A percentile compares a stretch with the other conserved stretches of the same genome.
Evolutionary conservation across 2,329 filamentous ascomycete genomes (phyloP).

Genomic region (Alternaria rosae): DNA sequence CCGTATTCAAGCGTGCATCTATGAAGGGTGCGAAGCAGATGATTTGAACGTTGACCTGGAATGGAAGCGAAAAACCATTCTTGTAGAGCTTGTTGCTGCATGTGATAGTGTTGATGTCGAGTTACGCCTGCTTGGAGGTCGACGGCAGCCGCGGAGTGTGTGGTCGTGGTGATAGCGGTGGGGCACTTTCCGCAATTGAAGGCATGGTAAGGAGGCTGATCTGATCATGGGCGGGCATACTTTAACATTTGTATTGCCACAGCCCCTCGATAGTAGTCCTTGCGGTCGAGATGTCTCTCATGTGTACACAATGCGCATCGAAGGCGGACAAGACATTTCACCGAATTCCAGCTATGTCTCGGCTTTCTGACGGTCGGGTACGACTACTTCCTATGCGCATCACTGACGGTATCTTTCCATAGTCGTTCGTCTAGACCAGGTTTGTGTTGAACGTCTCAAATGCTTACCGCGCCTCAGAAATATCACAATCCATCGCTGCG

Average conservation of each 20-base stretch:
- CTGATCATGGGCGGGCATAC: too few species aligned
- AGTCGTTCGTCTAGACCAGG: neutral
- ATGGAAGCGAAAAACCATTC: constrained; percentile 2
- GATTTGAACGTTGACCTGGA: neutral
- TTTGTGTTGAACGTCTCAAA: neutral
- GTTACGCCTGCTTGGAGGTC: neutral
- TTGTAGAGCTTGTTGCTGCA: neutral
- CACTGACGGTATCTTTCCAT: too few species aligned
- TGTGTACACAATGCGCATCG: neutral
- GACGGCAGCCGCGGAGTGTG: neutral
- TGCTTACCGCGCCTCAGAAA: neutral
- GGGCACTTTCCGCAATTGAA: too few species aligned
- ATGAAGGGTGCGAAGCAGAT: neutral
- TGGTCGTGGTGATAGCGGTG: too few species aligned
- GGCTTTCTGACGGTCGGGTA: neutral
- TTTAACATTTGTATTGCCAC: too few species aligned
- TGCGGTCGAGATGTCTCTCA: neutral
- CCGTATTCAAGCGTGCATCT: neutral
- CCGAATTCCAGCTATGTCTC: neutral
- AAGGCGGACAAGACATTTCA: neutral
- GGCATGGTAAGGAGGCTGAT: too few species aligned
- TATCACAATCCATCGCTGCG: neutral
- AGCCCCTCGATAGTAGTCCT: neutral
- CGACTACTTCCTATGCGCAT: too few species aligned
- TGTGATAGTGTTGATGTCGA: neutral